Base-by-base conservation (phyloP, 164 flowering plant species). In the Nymphaea colorata region DNA sequence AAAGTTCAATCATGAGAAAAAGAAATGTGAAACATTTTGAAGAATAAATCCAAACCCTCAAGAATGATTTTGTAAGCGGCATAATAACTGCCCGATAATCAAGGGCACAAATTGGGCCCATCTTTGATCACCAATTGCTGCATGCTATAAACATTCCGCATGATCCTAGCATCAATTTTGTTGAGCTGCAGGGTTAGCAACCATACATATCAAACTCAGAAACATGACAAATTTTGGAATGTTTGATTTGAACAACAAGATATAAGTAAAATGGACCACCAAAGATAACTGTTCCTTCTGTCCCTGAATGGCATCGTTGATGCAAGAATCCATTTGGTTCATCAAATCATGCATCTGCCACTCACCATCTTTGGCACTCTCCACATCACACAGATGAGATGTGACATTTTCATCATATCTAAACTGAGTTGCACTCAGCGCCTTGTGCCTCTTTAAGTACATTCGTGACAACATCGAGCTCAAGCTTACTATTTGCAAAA, bases 131-230 rank as follows among this genome's bases (percentile, higher is more conserved):
- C 93, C 79, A 90, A 71, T 69, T 89, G 91, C 76, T 86, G 91
- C 91, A 92, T 90, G 73, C 78, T 84, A 64, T 75, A 67, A 55
- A 95, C 80, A 79, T 59, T 81, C 42, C 86, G 80, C 95, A 90
- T 77, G 44, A 95, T 83, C 68, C 81, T 78, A 59, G 88, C 98
- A 81, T 95, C 99, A 72, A 86, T 76, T 87, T 87, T 95, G 83
- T 94, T 86, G 41, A 95, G 83, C 99, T 95, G 97, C 83, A 83
- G 57, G 57, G 5, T 51, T 3, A 51, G 14, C 57, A 51, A 51
- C 14, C 14, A 8, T 51, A 51, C 14, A 51, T 10, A 5, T 51
- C 14, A 51, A 51, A 10, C 57, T 8, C 57, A 8, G 14, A 51
- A 51, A 51, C 57, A 51, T 10, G 3, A 3, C 57, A 51, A 51